phyloP scores from a whole-genome alignment of 2,329 filamentous ascomycete species.

The Xylariaceae sp. region DNA sequence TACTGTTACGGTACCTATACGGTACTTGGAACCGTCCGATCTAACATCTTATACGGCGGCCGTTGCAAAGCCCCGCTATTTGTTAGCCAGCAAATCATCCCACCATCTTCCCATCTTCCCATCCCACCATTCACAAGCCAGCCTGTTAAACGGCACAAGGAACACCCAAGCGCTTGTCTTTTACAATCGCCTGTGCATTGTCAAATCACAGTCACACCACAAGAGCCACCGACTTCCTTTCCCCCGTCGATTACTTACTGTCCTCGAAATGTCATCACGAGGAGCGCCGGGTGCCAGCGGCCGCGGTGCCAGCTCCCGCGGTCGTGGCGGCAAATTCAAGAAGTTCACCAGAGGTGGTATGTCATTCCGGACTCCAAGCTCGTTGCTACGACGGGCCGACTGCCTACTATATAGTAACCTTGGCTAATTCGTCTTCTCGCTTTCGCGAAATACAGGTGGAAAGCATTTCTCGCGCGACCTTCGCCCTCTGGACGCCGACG shows the following conservation, averaged over 20 bases:
- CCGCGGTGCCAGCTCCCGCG: constrained; percentile 62
- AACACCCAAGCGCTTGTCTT: too few species aligned
- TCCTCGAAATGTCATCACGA: constrained; percentile 39
- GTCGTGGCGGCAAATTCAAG: constrained; percentile 87
- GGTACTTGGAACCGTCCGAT: too few species aligned
- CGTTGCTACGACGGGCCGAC: neutral
- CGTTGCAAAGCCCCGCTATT: too few species aligned
- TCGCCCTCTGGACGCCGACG: constrained; percentile 80
- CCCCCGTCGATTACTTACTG: constrained; percentile 1
- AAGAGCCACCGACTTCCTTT: too few species aligned
- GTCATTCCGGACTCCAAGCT: constrained; percentile 20
- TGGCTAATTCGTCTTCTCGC: neutral
- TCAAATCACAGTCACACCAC: too few species aligned
- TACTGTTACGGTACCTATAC: too few species aligned
- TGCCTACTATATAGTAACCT: neutral
- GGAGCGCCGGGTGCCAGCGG: constrained; percentile 43
- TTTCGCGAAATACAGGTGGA: constrained; percentile 56
- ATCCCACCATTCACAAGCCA: too few species aligned
- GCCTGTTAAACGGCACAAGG: too few species aligned
- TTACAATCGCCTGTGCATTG: too few species aligned
- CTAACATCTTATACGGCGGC: too few species aligned
- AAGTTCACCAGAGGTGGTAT: constrained; percentile 89
- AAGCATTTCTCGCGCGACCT: constrained; percentile 94
- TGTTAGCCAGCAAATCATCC: too few species aligned
- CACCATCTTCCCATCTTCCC: too few species aligned